Conservation (phyloP, 1,139 yeast genomes). For the Sugiyamaella japonica region DNA sequence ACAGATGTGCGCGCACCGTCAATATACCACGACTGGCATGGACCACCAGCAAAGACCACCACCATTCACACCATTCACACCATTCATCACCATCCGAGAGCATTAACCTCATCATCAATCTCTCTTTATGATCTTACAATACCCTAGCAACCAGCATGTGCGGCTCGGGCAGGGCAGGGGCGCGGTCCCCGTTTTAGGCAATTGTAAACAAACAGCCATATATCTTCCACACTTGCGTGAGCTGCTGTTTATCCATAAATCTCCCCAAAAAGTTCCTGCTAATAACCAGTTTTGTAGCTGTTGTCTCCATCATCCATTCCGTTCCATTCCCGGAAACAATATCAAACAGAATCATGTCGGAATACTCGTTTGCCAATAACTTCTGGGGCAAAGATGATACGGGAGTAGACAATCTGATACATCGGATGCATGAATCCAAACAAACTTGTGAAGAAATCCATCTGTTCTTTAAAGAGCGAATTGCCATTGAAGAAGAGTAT, state of each 20-base stretch:
- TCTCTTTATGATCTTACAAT: background rate
- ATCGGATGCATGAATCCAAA: constrained; percentile 52
- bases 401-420: constrained; percentile 51
- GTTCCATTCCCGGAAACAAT: background rate
- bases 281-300: background rate
- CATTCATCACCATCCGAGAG: too few relatives aligned
- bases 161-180: background rate
- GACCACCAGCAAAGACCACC: too few relatives aligned
- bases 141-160: background rate
- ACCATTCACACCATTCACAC: too few relatives aligned
- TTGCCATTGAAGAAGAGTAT: constrained; percentile 72
- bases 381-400: constrained; percentile 57
- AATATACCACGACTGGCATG: too few relatives aligned
- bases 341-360: constrained; percentile 9
- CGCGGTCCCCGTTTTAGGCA: background rate
- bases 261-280: background rate
- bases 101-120: background rate
- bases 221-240: background rate
- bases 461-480: constrained; percentile 47
- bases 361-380: constrained; percentile 47
- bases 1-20: too few relatives aligned
- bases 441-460: constrained; percentile 49
- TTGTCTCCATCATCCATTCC: background rate
- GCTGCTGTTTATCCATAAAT: background rate
- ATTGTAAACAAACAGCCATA: constrained; percentile 6